Conservation (phyloP, 345 rosid genomes). For the Laguncularia racemosa region DNA sequence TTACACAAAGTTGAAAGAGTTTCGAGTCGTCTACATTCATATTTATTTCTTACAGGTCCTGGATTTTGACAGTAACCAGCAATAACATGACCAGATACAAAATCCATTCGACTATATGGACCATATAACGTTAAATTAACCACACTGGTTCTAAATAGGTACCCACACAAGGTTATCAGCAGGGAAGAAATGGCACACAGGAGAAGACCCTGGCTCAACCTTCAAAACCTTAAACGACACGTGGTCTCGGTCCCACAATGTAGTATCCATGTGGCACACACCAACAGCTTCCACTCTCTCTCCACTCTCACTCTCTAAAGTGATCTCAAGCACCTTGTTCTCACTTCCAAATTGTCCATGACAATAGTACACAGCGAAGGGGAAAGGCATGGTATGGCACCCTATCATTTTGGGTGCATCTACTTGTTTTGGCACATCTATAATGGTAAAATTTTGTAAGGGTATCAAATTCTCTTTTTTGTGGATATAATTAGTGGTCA, state of each 20-base stretch:
- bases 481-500: constrained; percentile 28
- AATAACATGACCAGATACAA: too few relatives aligned
- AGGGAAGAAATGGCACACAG: constrained; percentile 76
- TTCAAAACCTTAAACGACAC: constrained; percentile 50
- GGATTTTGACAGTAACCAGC: too few relatives aligned
- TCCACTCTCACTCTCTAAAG: constrained; percentile 40
- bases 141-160: constrained; percentile 1
- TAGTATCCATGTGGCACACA: constrained; percentile 78
- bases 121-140: too few relatives aligned
- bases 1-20: too few relatives aligned
- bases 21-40: too few relatives aligned
- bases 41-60: too few relatives aligned
- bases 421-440: constrained; percentile 24
- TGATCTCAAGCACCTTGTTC: constrained; percentile 30
- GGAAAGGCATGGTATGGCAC: constrained; percentile 64
- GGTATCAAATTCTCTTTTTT: neutral
- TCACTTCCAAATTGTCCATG: constrained; percentile 36
- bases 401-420: constrained; percentile 27
- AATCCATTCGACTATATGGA: too few relatives aligned
- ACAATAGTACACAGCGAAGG: constrained; percentile 61
- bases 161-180: constrained; percentile 58
- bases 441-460: constrained; percentile 43
- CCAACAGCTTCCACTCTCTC: constrained; percentile 41
- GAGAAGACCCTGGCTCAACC: constrained; percentile 42
- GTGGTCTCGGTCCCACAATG: constrained; percentile 53